Conservation (phyloP, 176 grass and related monocot species). For the Rhynchospora pubera region DNA sequence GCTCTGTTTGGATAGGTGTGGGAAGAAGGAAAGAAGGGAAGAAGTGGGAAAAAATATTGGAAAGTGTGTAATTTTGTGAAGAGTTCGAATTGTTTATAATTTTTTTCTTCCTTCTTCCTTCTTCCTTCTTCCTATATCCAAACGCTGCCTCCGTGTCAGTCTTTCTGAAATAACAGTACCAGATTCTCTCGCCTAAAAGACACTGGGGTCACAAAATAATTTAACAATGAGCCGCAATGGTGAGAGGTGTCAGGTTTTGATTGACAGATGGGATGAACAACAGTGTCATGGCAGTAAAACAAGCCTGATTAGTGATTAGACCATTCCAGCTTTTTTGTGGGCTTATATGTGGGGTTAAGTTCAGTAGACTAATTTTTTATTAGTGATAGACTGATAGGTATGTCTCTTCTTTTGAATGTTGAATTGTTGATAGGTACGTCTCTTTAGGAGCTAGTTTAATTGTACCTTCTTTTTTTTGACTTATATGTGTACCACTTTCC, state of each 20-base stretch:
- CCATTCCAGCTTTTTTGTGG: conserved; percentile 6
- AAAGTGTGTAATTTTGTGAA: too few relatives aligned
- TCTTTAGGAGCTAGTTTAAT: not conserved
- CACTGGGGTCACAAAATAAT: not conserved
- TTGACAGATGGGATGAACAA: conserved; percentile 13
- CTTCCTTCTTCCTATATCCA: too few relatives aligned
- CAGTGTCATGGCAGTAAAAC: conserved; percentile 8
- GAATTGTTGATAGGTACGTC: too few relatives aligned
- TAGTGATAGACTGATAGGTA: not conserved
- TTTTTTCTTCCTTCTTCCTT: too few relatives aligned
- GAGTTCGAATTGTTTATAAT: too few relatives aligned
- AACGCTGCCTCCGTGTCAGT: too few relatives aligned
- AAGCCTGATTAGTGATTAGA: conserved; percentile 8
- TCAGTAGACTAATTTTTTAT: not conserved
- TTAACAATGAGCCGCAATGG: conserved; percentile 13
- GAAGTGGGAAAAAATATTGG: too few relatives aligned
- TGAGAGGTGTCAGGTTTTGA: not conserved
- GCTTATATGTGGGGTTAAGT: not conserved
- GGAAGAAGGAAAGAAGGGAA: too few relatives aligned
- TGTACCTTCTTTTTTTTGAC: not conserved
- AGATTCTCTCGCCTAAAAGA: not conserved
- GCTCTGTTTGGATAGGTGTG: too few relatives aligned
- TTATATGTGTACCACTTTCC: not conserved
- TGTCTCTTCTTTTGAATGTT: too few relatives aligned
- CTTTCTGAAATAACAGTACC: not conserved